phyloP scores from a whole-genome alignment of 2,329 filamentous ascomycete genomes.

The Taxawa tesnikishii region DNA sequence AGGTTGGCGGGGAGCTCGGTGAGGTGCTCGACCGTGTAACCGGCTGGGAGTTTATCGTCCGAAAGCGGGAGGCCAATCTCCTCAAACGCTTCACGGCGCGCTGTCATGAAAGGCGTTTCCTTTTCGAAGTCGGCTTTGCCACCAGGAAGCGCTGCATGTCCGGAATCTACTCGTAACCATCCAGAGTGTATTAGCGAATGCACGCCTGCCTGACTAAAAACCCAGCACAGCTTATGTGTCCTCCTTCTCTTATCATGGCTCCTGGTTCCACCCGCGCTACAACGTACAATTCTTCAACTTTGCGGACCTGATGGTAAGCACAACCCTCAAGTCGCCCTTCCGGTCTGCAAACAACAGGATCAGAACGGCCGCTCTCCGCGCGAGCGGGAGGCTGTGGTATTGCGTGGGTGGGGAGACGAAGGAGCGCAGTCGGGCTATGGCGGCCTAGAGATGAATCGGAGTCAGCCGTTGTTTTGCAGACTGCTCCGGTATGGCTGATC shows the following conservation, averaged over 20 bases:
- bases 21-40: conserved; percentile 77
- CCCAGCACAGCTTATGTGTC: no score
- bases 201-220: no score
- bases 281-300: conserved; percentile 44
- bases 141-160: conserved; percentile 77
- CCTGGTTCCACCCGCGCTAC: no score
- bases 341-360: conserved; percentile 79
- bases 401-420: conserved; percentile 46
- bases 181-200: no score
- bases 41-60: conserved; percentile 55
- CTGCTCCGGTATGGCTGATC: background rate
- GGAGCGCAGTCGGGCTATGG: conserved; percentile 42
- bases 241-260: no score
- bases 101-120: conserved; percentile 61
- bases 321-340: conserved; percentile 60
- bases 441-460: no score
- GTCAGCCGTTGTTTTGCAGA: background rate
- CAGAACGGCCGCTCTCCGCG: conserved; percentile 71
- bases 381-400: conserved; percentile 44
- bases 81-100: conserved; percentile 79
- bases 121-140: conserved; percentile 45
- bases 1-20: conserved; percentile 59
- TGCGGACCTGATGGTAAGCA: conserved; percentile 49
- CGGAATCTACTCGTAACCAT: no score
- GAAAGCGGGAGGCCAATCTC: conserved; percentile 80